Percentiles rank a stretch among this genome's conserved stretches.
Conservation (phyloP, 805 yeast genomes). For the Teunomyces aglyptinius region DNA sequence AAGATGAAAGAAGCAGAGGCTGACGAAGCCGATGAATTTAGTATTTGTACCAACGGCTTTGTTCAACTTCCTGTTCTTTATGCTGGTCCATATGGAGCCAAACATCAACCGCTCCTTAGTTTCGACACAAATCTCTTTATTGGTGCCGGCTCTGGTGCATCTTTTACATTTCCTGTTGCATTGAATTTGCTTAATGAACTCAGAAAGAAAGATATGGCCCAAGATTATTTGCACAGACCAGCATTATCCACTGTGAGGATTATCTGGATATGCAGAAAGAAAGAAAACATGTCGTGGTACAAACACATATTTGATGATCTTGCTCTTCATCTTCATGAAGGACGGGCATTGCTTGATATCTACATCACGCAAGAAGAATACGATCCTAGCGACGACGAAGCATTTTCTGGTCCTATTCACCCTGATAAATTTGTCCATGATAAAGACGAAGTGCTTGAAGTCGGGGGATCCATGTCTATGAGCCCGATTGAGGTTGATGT, state of each 20-base stretch:
- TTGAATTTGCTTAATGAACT: conserved; percentile 36
- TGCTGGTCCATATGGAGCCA: conserved; percentile 49
- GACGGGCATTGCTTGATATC: conserved; percentile 23
- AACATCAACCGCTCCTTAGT: conserved; percentile 37
- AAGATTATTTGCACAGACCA: conserved; percentile 37
- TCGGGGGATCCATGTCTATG: not conserved
- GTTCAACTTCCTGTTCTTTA: conserved; percentile 33
- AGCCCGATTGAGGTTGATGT: not conserved
- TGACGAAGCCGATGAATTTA: conserved; percentile 12
- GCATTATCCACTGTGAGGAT: conserved; percentile 22
- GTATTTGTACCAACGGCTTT: not conserved
- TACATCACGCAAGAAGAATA: conserved; percentile 26
- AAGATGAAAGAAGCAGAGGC: conserved; percentile 18
- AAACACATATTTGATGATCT: conserved; percentile 32
- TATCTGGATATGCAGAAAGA: conserved; percentile 31
- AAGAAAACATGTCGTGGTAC: conserved; percentile 35
- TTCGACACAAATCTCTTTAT: conserved; percentile 42
- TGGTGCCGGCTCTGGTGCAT: conserved; percentile 47
- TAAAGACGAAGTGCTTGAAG: conserved; percentile 5
- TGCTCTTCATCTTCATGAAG: conserved; percentile 19
- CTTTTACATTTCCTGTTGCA: conserved; percentile 46
- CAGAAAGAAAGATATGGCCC: conserved; percentile 19
- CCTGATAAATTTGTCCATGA: not conserved
- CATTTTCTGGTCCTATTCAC: conserved; percentile 3
- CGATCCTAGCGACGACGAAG: not conserved